A percentile compares a stretch with the other conserved stretches of the same genome.
These are phyloP conservation scores for Erysimum cheiranthoides DNA, from an alignment of 345 rosid genomes.

Conservation along the genomic window DNA sequence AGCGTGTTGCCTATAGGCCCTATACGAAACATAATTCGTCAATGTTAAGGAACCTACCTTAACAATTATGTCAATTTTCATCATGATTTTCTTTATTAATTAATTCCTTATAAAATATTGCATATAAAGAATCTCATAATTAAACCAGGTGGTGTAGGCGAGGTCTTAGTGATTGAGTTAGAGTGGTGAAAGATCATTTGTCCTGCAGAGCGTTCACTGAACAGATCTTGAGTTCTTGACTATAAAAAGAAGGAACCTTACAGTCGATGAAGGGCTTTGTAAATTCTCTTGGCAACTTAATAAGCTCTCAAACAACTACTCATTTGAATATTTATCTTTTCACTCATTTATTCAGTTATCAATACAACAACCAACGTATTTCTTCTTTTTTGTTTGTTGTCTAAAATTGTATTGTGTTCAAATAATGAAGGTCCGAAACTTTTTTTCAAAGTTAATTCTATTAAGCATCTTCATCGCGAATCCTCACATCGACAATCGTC, in stretches of 20 bases:
- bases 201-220: neutral
- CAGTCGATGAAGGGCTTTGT: too few species aligned
- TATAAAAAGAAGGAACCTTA: neutral
- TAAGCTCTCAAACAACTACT: too few species aligned
- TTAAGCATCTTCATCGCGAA: too few species aligned
- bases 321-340: too few species aligned
- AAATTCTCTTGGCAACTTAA: too few species aligned
- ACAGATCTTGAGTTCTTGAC: neutral
- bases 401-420: too few species aligned
- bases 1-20: conserved; percentile 14
- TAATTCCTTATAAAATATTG: neutral
- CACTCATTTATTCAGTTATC: too few species aligned
- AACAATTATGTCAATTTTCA: neutral
- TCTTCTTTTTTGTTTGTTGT: too few species aligned
- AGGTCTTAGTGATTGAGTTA: neutral
- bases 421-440: too few species aligned
- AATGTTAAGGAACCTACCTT: neutral
- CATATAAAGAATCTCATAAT: neutral
- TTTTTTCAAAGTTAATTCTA: too few species aligned
- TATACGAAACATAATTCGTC: conserved; percentile 5
- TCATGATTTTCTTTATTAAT: neutral
- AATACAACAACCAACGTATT: too few species aligned
- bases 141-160: neutral
- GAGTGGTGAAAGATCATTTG: neutral
- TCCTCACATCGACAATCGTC: too few species aligned